phyloP scores from a whole-genome alignment of 2,329 filamentous ascomycete genomes.

The Cordyceps cateniannulata region DNA sequence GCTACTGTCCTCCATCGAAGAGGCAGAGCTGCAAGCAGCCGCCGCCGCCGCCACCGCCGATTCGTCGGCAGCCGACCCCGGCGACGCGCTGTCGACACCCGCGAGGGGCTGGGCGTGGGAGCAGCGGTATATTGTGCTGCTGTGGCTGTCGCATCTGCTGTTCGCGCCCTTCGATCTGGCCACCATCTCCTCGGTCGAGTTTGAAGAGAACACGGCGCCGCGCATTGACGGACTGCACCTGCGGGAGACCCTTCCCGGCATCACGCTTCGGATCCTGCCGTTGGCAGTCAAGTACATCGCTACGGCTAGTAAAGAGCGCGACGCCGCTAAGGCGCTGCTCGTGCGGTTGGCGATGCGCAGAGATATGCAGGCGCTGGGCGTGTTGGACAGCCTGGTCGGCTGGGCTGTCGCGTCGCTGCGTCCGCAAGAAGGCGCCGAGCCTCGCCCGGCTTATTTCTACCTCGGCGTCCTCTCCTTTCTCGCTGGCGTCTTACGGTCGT shows the following conservation, averaged over 20 bases:
- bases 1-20: conserved; percentile 68
- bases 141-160: conserved; percentile 81
- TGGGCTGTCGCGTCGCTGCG: conserved; percentile 64
- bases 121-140: conserved; percentile 76
- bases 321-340: conserved; percentile 77
- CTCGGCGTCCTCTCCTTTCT: conserved; percentile 77
- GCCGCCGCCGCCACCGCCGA: conserved; percentile 13
- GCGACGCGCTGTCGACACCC: conserved; percentile 3
- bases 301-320: conserved; percentile 77
- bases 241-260: conserved; percentile 56
- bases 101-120: conserved; percentile 63
- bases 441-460: conserved; percentile 60
- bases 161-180: conserved; percentile 85
- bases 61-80: conserved; percentile 5
- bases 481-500: conserved; percentile 62
- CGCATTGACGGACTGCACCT: conserved; percentile 45
- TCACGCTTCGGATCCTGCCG: conserved; percentile 64
- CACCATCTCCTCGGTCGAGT: conserved; percentile 65
- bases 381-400: conserved; percentile 60
- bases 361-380: conserved; percentile 76
- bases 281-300: conserved; percentile 66
- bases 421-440: conserved; percentile 29
- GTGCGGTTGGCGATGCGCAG: conserved; percentile 75
- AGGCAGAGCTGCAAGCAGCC: conserved; percentile 32
- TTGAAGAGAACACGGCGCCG: conserved; percentile 38